A percentile compares a stretch with the other conserved stretches of the same genome.
Evolutionary conservation across 2,329 filamentous ascomycete genomes (phyloP).

Genomic region (Scytalidium sp.): DNA sequence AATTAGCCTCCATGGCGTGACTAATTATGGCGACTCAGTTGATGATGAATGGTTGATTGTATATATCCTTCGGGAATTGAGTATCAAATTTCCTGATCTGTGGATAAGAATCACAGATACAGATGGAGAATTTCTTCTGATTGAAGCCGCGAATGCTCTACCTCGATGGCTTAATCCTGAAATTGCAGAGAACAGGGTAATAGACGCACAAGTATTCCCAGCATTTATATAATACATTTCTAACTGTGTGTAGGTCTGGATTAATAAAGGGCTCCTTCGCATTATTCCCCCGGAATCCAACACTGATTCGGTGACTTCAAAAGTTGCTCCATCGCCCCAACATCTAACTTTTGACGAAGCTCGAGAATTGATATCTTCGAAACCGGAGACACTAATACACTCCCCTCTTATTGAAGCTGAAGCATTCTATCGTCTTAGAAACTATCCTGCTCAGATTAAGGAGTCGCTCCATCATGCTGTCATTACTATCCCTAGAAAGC

Average conservation of each 20-base stretch:
- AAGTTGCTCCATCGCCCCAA: constrained; percentile 32
- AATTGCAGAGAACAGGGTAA: constrained; percentile 73
- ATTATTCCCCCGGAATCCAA: constrained; percentile 61
- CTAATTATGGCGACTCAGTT: constrained; percentile 89
- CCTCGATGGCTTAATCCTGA: constrained; percentile 92
- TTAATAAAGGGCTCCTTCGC: constrained; percentile 71
- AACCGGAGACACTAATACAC: constrained; percentile 59
- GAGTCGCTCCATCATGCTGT: constrained; percentile 74
- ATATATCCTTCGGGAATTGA: constrained; percentile 80
- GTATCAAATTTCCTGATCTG: constrained; percentile 64
- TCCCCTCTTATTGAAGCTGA: constrained; percentile 78
- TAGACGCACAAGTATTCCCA: constrained; percentile 8
- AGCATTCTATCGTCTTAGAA: constrained; percentile 83
- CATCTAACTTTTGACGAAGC: constrained; percentile 64
- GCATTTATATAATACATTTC: constrained; percentile 2
- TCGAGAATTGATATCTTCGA: constrained; percentile 53
- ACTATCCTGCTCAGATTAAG: constrained; percentile 75
- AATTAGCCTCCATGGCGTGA: constrained; percentile 69
- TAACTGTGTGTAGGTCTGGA: constrained; percentile 63
- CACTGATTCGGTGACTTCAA: constrained; percentile 31
- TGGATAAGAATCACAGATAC: constrained; percentile 85
- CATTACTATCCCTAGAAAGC: constrained; percentile 73
- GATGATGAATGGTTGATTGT: constrained; percentile 98
- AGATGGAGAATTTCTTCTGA: constrained; percentile 92
- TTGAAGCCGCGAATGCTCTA: constrained; percentile 85